Evolutionary conservation across 176 grass and related monocot species (phyloP), one percentile per base, ranked within the genome.

Genomic region (Oryza officinalis): DNA sequence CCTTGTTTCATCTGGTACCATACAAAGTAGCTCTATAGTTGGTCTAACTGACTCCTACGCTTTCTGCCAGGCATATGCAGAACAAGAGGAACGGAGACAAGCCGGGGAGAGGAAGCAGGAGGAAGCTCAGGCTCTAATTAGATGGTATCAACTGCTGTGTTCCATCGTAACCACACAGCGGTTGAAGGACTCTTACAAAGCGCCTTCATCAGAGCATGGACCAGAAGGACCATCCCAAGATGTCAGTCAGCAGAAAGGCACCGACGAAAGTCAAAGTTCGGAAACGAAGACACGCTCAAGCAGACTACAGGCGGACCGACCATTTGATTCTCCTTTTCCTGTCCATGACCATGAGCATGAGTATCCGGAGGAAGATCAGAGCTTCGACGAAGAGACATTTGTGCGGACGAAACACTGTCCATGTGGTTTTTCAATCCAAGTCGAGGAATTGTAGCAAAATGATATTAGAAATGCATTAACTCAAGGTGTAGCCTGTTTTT

Each of bases 341-440:
- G 71, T 5, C 37, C 69, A 85, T 30, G 93, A 89, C 6, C 93
- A 95, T 74, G 88, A 88, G 26, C 96, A 98, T 63, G 93, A 94
- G 32, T 98, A 86, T 82, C 91, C 83, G 1, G 52, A 83, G 33
- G 87, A 92, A 74, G 76, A 92, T 37, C 89, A 96, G 79, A 96
- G 72, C 84, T 96, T 99, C 4, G 93, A 99, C 26, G 87, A 96
- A 84, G 89, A 90, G 71, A 85, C 70, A 0, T 85, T 80, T 60
- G 87, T 96, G 31, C 41, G 89, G 44, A 96, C 87, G 3, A 99
- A 96, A 70, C 82, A 80, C 4, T 99, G 96, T 44, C 71, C 85
- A 2, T 99, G 96, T 85, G 96, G 96, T 2, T 99, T 99, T 74
- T 94, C 93, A 22, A 88, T 96, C 78, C 89, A 96, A 84, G 90